Percentiles rank a stretch among this genome's conserved stretches.
phyloP scores from a whole-genome alignment of 768 basidiomycete species.

The Mycena crocata region DNA sequence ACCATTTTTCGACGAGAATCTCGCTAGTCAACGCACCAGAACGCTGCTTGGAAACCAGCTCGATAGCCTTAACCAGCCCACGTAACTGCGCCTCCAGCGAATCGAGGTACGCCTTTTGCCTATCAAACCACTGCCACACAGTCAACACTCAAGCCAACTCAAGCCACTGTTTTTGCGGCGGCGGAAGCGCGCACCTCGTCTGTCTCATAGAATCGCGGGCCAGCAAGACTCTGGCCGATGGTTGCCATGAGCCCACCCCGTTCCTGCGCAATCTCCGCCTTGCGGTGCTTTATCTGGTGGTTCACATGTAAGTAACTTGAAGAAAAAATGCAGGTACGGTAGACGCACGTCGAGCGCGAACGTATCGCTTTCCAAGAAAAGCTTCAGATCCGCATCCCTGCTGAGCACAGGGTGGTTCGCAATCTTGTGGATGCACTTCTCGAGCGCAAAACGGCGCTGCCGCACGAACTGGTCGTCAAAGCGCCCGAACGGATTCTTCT shows the following conservation, averaged over 20 bases:
- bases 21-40: conserved; percentile 59
- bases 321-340: conserved; percentile 15
- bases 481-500: conserved; percentile 93
- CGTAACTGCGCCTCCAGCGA: conserved; percentile 91
- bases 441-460: conserved; percentile 84
- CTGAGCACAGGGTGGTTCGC: conserved; percentile 91
- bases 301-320: neutral
- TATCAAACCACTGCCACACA: conserved; percentile 87
- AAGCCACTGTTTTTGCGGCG: no score
- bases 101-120: conserved; percentile 86
- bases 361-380: conserved; percentile 94
- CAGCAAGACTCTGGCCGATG: conserved; percentile 82
- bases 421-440: conserved; percentile 93
- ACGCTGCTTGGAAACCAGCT: conserved; percentile 86
- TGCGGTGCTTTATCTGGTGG: conserved; percentile 86
- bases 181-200: conserved; percentile 70
- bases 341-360: conserved; percentile 87
- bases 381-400: conserved; percentile 87
- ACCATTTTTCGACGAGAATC: neutral
- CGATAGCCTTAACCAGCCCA: conserved; percentile 87
- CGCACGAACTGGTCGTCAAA: conserved; percentile 94
- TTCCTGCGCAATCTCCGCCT: conserved; percentile 80
- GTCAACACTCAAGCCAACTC: no score
- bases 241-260: conserved; percentile 87
- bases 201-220: conserved; percentile 87